Conservation (phyloP, 805 yeast species). For the Pichia occidentalis region DNA sequence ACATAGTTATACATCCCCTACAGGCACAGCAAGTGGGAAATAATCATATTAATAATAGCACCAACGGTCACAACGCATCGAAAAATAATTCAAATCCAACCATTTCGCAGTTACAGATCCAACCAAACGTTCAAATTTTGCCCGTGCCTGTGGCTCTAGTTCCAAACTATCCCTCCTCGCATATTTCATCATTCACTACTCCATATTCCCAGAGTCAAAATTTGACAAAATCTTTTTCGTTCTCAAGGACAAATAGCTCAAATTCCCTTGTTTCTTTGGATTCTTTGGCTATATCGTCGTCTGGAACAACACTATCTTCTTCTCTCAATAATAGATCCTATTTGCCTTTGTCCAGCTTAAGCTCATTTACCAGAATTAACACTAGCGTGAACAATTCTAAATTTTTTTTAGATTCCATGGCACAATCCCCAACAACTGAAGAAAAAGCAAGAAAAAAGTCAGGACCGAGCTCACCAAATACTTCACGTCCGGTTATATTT, state of each 20-base stretch:
- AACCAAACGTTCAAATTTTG: constrained; percentile 1
- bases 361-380: constrained; percentile 21
- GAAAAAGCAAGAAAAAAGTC: constrained; percentile 31
- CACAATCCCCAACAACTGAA: constrained; percentile 12
- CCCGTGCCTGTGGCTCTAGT: constrained; percentile 5
- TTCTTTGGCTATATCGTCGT: constrained; percentile 23
- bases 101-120: not conserved
- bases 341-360: constrained; percentile 10
- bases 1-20: not conserved
- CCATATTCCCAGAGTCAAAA: constrained; percentile 10
- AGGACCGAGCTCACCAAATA: constrained; percentile 27
- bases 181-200: not conserved
- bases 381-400: constrained; percentile 1
- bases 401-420: constrained; percentile 22
- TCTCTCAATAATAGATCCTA: constrained; percentile 12
- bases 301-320: constrained; percentile 24
- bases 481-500: constrained; percentile 31
- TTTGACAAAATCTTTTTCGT: constrained; percentile 25
- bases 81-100: not conserved
- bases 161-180: not conserved
- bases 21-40: not conserved
- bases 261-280: constrained; percentile 29
- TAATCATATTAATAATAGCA: not conserved
- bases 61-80: not conserved
- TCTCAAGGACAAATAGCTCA: constrained; percentile 29